phyloP scores from a whole-genome alignment of 306 rosid genomes.

The Sicyos edulis region DNA sequence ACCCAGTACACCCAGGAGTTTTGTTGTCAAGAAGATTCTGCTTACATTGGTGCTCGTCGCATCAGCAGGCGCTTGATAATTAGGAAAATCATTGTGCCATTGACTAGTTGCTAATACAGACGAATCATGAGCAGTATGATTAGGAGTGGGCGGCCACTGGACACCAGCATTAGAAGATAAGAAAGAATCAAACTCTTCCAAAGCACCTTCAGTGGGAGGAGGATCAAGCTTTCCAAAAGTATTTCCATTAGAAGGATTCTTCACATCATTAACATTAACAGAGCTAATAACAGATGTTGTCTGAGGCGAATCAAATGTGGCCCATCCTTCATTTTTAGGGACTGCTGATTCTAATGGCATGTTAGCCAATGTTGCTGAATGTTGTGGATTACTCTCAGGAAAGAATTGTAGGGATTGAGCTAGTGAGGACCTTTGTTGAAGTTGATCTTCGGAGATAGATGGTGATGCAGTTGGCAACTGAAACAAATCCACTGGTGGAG shows the following conservation, averaged over 20 bases:
- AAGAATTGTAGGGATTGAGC: slow-evolving; percentile 38
- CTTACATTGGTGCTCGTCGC: slow-evolving; percentile 43
- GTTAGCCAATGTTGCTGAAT: slow-evolving; percentile 32
- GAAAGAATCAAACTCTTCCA: slow-evolving; percentile 41
- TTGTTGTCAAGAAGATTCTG: not conserved
- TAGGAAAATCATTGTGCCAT: slow-evolving; percentile 36
- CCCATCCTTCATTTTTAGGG: slow-evolving; percentile 71
- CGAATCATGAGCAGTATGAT: slow-evolving; percentile 26
- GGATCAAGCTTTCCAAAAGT: slow-evolving; percentile 39
- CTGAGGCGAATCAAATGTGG: slow-evolving; percentile 61
- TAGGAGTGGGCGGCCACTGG: slow-evolving; percentile 40
- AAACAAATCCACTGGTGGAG: slow-evolving; percentile 39
- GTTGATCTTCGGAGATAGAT: slow-evolving; percentile 27
- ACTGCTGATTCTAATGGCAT: slow-evolving; percentile 32
- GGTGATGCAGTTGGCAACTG: slow-evolving; percentile 35
- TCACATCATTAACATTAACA: slow-evolving; percentile 28
- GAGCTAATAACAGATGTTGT: slow-evolving; percentile 26
- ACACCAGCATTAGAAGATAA: slow-evolving; percentile 30
- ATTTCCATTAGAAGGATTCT: slow-evolving; percentile 26
- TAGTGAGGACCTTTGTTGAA: slow-evolving; percentile 27
- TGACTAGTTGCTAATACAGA: slow-evolving; percentile 33
- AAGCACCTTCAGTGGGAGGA: slow-evolving; percentile 32
- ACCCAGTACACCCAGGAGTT: slow-evolving; percentile 4
- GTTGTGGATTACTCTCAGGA: slow-evolving; percentile 35
- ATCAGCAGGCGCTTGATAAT: slow-evolving; percentile 28